Conservation (phyloP, 306 rosid genomes). For the Vigna hirtella region DNA sequence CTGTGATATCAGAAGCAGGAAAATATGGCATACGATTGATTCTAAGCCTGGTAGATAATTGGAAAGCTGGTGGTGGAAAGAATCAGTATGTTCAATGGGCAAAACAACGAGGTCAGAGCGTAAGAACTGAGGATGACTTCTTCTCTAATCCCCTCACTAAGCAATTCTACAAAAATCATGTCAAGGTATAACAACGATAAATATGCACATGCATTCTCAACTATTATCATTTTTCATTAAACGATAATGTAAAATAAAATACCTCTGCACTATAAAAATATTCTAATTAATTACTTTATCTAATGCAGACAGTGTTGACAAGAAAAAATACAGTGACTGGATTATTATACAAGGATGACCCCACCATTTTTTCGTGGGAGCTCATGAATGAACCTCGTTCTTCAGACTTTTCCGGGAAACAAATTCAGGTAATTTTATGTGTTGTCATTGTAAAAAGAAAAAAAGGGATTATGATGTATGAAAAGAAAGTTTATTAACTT, state of each 20-base stretch:
- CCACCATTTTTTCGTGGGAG: slow-evolving; percentile 49
- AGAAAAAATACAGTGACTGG: slow-evolving; percentile 40
- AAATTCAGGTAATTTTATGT: slow-evolving; percentile 45
- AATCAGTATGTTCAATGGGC: slow-evolving; percentile 33
- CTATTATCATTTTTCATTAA: no score
- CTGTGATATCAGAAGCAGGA: slow-evolving; percentile 43
- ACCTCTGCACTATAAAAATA: no score
- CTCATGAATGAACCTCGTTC: slow-evolving; percentile 56
- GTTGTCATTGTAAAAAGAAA: no score
- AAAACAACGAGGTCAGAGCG: neutral
- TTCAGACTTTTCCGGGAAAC: slow-evolving; percentile 30
- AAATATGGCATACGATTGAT: slow-evolving; percentile 22
- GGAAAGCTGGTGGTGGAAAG: slow-evolving; percentile 38
- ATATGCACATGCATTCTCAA: no score
- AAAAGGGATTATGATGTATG: no score
- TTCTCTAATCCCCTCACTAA: slow-evolving; percentile 12
- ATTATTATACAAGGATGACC: slow-evolving; percentile 32
- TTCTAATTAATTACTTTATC: neutral
- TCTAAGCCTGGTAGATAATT: slow-evolving; percentile 35
- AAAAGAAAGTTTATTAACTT: neutral
- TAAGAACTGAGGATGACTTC: slow-evolving; percentile 33
- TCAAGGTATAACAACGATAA: neutral
- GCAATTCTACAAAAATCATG: slow-evolving; percentile 40
- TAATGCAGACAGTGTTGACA: slow-evolving; percentile 16
- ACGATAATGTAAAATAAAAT: no score